A percentile compares a stretch with the other conserved stretches of the same genome.
phyloP scores from a whole-genome alignment of 208 protist species.

The Leptomonas seymouri region DNA sequence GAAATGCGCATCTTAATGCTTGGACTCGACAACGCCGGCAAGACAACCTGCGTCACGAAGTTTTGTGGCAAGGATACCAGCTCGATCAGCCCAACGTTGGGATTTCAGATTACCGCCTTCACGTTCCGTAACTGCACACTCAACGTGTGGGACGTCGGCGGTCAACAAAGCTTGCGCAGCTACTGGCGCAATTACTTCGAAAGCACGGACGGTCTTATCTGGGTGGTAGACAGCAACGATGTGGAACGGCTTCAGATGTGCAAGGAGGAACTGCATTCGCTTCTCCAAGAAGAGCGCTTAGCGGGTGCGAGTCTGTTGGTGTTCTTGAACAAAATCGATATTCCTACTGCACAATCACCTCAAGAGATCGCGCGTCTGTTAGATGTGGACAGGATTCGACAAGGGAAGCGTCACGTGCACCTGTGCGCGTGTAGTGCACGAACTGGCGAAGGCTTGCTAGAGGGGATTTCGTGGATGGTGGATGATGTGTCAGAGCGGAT shows the following conservation, averaged over 20 bases:
- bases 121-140: slow-evolving; percentile 96
- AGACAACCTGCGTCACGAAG: slow-evolving; percentile 99
- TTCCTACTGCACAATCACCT: slow-evolving; percentile 79
- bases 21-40: slow-evolving; percentile 96
- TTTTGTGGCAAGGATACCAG: slow-evolving; percentile 99
- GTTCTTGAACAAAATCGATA: slow-evolving; percentile 99
- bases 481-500: slow-evolving; percentile 95
- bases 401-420: slow-evolving; percentile 92
- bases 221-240: slow-evolving; percentile 98
- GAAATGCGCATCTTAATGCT: slow-evolving; percentile 99
- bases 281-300: slow-evolving; percentile 97
- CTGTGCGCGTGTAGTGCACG: slow-evolving; percentile 96
- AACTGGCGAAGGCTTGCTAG: slow-evolving; percentile 94
- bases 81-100: slow-evolving; percentile 97
- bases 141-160: slow-evolving; percentile 99
- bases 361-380: slow-evolving; percentile 70
- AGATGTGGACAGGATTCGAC: slow-evolving; percentile 82
- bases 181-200: slow-evolving; percentile 99
- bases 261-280: slow-evolving; percentile 92
- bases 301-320: slow-evolving; percentile 98
- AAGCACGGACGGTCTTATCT: slow-evolving; percentile 96
- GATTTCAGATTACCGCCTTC: slow-evolving; percentile 99
- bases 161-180: slow-evolving; percentile 99
- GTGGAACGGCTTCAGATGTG: slow-evolving; percentile 90
- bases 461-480: slow-evolving; percentile 99